These are phyloP conservation scores for Saccharomyces eubayanus DNA, from an alignment of 805 yeast genomes.

Conservation along the genomic window DNA sequence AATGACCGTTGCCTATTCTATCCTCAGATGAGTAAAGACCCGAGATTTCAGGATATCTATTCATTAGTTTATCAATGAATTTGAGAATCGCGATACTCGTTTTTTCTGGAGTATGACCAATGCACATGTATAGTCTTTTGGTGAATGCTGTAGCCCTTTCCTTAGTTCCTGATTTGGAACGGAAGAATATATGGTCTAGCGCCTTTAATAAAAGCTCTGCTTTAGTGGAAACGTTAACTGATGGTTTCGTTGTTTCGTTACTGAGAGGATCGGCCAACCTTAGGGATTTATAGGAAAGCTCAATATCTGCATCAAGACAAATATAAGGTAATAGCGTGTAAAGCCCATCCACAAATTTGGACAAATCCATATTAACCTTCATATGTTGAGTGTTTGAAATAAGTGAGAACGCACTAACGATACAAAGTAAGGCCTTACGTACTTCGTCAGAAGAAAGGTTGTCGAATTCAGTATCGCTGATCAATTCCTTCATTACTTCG, in stretches of 20 bases:
- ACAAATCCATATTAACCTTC: constrained; percentile 71
- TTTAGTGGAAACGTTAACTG: constrained; percentile 81
- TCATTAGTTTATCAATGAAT: constrained; percentile 67
- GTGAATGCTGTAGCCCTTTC: constrained; percentile 72
- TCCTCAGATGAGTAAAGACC: constrained; percentile 85
- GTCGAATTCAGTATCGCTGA: constrained; percentile 43
- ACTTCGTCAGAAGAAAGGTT: constrained; percentile 42
- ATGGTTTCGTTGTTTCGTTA: constrained; percentile 43
- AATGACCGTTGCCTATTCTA: constrained; percentile 71
- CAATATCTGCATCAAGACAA: constrained; percentile 74
- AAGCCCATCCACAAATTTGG: constrained; percentile 68
- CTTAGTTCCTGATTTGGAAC: constrained; percentile 57
- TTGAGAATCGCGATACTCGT: constrained; percentile 70
- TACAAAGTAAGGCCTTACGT: constrained; percentile 71
- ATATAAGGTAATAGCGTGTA: constrained; percentile 62
- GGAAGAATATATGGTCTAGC: constrained; percentile 74
- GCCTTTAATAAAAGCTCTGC: constrained; percentile 74
- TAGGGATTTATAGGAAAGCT: constrained; percentile 71
- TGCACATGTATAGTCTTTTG: constrained; percentile 61
- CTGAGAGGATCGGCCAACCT: constrained; percentile 72
- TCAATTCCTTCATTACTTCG: constrained; percentile 78
- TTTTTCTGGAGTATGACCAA: constrained; percentile 79
- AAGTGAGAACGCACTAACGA: constrained; percentile 83
- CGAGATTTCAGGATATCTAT: constrained; percentile 60
- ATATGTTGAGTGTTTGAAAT: constrained; percentile 64